Evolutionary conservation across 805 yeast genomes (phyloP).

Genomic region (Kodamaea kakaduensis): DNA sequence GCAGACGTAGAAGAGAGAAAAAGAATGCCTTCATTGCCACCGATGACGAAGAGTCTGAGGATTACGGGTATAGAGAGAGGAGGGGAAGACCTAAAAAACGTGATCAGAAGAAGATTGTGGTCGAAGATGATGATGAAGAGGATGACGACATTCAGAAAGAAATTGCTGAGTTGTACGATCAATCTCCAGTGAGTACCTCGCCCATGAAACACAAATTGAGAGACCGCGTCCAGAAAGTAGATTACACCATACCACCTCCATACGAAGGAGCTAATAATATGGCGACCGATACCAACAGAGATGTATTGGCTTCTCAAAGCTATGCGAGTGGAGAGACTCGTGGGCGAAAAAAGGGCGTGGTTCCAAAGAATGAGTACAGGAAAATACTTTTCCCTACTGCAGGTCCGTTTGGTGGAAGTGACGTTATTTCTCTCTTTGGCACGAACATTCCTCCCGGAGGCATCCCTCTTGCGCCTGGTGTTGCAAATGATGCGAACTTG

Average conservation of each 20-base stretch:
- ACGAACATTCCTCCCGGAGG: conserved; percentile 54
- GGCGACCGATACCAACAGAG: conserved; percentile 1
- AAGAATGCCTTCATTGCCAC: conserved; percentile 35
- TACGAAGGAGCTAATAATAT: not conserved
- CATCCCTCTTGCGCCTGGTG: conserved; percentile 34
- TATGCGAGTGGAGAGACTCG: conserved; percentile 29
- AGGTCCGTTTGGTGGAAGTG: conserved; percentile 98
- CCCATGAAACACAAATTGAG: conserved; percentile 41
- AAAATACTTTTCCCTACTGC: conserved; percentile 86
- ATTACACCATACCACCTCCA: conserved; percentile 84
- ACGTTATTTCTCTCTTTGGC: conserved; percentile 80
- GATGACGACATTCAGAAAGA: conserved; percentile 55
- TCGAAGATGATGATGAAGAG: conserved; percentile 17
- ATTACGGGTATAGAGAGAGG: conserved; percentile 9
- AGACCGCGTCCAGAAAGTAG: conserved; percentile 55
- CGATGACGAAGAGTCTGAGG: conserved; percentile 32
- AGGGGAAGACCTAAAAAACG: conserved; percentile 10
- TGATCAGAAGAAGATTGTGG: conserved; percentile 8
- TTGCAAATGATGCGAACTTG: conserved; percentile 22
- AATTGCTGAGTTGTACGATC: conserved; percentile 58
- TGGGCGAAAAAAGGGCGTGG: conserved; percentile 19
- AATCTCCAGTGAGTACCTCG: conserved; percentile 51
- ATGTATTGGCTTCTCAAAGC: not conserved
- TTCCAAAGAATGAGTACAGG: conserved; percentile 45
- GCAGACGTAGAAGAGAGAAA: conserved; percentile 8